These are phyloP conservation scores for Syzygium aromaticum DNA, from an alignment of 345 rosid genomes.

Conservation along the genomic window DNA sequence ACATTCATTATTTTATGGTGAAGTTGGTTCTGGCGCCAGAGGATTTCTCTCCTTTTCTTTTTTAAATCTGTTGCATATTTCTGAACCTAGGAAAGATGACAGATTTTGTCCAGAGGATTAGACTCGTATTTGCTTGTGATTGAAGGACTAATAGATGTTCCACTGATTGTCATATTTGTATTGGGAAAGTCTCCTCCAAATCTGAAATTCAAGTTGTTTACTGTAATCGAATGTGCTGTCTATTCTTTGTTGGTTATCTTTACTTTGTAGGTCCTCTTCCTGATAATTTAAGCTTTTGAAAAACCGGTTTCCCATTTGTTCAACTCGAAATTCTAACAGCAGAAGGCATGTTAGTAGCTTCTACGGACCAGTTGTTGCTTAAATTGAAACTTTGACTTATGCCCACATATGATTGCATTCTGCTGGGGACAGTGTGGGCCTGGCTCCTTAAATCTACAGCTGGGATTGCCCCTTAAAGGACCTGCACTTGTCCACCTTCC, in stretches of 20 bases:
- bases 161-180: neutral
- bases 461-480: neutral
- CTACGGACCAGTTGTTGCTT: neutral
- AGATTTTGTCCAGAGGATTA: neutral
- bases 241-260: neutral
- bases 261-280: neutral
- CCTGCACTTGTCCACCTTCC: neutral
- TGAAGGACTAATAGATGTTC: neutral
- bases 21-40: neutral
- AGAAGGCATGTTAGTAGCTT: neutral
- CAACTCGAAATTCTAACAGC: neutral
- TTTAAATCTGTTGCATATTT: neutral
- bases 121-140: neutral
- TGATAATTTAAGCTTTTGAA: neutral
- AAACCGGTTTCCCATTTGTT: neutral
- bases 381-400: neutral
- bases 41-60: neutral
- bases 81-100: neutral
- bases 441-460: neutral
- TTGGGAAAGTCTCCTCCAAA: neutral
- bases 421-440: neutral
- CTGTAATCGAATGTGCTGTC: neutral
- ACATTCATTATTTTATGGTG: neutral
- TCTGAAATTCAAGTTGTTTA: neutral
- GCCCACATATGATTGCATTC: neutral